Base-by-base conservation (phyloP, 2,329 filamentous ascomycete species). In the Shiraia bambusicola region DNA sequence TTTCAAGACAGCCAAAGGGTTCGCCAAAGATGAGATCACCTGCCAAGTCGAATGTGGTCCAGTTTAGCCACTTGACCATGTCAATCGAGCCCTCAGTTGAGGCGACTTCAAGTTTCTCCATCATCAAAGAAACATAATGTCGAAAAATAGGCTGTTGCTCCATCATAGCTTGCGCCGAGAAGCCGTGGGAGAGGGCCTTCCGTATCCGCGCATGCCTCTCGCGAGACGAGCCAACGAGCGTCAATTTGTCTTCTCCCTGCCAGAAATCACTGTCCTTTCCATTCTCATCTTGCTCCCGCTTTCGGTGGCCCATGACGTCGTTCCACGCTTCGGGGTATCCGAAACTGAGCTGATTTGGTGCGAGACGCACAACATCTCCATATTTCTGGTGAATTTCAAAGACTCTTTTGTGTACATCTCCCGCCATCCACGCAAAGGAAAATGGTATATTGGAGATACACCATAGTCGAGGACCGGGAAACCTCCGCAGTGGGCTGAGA, bases 21-120 rank as follows among this genome's bases (percentile, higher is more conserved):
- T 73, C 68, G 0, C 76, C 76, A 49, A 79, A 78, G 0, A 75
- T 72, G 28, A 79, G 63, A 47, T 74, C 72, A 11, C 71, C 72
- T 42, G 52, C 49, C 7, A 54, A 24, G 24, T 54, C 50, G 25
- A 49, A 52, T 1, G 51, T 59, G 2, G 35, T 42, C 13, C 40
- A 48, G 13, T 28, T 35, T 13, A 45, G 49, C 46, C 53, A 54
- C 11, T 42, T 33, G 3, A 24, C 39, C 3, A 56, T 32, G 28
- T 56, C 16, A 10, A 16, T 12, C 25, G 10, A n/a, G 24, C 15
- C 16, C 34, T 30, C n/a, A 25, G 19, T 16, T n/a, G 32, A 33
- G 10, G 14, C 12, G 4, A 5, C 8, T 22, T 4, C 4, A 22
- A 22, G 4, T 8, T 60, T 59, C 1, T 48, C 15, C 14, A 72